phyloP scores from a whole-genome alignment of 139 green algal genomes.

The Coccomyxa sp. region DNA sequence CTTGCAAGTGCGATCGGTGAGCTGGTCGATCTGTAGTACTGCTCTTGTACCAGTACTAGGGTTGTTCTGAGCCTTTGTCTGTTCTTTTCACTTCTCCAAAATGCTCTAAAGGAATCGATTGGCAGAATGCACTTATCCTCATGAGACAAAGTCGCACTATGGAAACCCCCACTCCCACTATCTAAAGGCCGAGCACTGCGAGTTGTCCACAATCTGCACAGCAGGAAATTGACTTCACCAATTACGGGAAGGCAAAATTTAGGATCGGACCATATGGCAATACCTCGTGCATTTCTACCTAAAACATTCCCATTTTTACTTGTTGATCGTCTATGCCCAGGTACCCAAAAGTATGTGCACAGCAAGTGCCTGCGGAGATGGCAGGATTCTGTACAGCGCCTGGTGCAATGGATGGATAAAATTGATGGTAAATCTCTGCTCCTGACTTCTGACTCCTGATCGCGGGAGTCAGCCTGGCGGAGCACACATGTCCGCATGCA shows the following conservation, averaged over 20 bases:
- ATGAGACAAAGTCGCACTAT: no score
- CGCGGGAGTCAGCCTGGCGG: no score
- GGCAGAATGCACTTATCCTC: neutral
- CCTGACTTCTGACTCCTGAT: neutral
- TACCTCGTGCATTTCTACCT: neutral
- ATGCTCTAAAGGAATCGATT: neutral
- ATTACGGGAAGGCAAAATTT: no score
- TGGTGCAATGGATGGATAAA: neutral
- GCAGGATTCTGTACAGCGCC: slow-evolving; percentile 17
- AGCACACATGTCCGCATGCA: no score
- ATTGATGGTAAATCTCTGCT: neutral
- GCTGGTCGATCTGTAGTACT: neutral
- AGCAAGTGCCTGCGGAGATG: slow-evolving; percentile 36
- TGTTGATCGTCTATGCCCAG: slow-evolving; percentile 2
- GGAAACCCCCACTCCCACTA: no score
- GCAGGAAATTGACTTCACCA: neutral
- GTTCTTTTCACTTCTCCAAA: no score
- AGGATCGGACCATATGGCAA: no score
- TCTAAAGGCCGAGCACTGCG: no score
- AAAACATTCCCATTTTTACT: neutral
- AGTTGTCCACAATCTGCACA: neutral
- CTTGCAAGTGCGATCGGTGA: neutral
- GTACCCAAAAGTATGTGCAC: slow-evolving; percentile 38
- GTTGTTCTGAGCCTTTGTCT: neutral
- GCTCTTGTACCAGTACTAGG: neutral